A percentile compares a stretch with the other conserved stretches of the same genome.
Conservation (phyloP, 2,329 filamentous ascomycete genomes). For the Neonectria neomacrospora region DNA sequence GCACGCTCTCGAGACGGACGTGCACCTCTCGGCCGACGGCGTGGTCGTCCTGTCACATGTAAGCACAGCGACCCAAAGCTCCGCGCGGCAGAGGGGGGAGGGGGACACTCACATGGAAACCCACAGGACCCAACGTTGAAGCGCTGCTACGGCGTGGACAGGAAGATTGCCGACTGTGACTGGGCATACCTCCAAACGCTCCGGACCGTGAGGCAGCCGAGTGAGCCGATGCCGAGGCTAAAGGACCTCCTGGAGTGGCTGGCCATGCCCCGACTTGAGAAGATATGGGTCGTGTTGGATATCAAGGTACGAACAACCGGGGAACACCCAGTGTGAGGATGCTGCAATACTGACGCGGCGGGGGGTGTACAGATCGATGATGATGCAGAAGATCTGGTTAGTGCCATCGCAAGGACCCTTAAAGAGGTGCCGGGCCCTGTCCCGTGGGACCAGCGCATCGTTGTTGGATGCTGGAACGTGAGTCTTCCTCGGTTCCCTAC, state of each 20-base stretch:
- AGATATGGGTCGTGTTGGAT: slow-evolving; percentile 86
- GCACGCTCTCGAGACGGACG: slow-evolving; percentile 87
- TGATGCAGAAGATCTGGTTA: slow-evolving; percentile 75
- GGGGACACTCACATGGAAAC: not conserved
- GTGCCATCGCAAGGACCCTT: slow-evolving; percentile 73
- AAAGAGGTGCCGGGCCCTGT: slow-evolving; percentile 58
- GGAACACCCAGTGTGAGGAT: not conserved
- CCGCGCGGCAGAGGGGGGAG: too few species aligned
- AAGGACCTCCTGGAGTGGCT: slow-evolving; percentile 80
- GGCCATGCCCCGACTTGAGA: slow-evolving; percentile 68
- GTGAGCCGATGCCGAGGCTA: slow-evolving; percentile 78
- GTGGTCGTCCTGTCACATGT: slow-evolving; percentile 89
- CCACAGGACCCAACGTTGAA: slow-evolving; percentile 77
- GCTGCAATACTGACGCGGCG: slow-evolving; percentile 23
- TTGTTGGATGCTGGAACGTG: slow-evolving; percentile 87
- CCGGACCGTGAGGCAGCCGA: slow-evolving; percentile 73
- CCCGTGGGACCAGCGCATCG: slow-evolving; percentile 78
- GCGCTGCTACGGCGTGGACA: slow-evolving; percentile 82
- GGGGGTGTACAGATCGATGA: slow-evolving; percentile 69
- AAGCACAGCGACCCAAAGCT: slow-evolving; percentile 42
- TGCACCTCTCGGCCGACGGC: slow-evolving; percentile 84
- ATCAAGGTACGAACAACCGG: slow-evolving; percentile 73
- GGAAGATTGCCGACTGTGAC: slow-evolving; percentile 78
- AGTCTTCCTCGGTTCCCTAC: slow-evolving; percentile 27
- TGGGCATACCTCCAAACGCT: slow-evolving; percentile 79